These are phyloP conservation scores for Nicotiana rustica DNA, from an alignment of 305 asterid species.

Conservation along the genomic window DNA sequence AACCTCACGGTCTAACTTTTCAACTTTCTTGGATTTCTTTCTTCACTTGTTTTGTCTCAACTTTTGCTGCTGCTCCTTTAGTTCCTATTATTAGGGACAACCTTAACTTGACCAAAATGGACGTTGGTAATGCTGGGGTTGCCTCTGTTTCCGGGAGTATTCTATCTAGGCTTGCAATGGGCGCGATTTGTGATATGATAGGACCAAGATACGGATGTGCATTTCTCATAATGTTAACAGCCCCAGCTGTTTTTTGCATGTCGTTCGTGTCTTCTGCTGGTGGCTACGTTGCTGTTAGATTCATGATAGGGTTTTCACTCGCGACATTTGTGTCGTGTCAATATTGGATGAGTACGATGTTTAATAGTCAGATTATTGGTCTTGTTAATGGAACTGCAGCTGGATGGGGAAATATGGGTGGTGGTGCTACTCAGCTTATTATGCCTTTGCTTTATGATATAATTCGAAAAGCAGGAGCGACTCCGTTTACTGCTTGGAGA, in stretches of 20 bases:
- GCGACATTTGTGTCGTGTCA: constrained; percentile 70
- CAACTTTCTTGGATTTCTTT: constrained; percentile 71
- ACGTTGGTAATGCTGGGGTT: constrained; percentile 73
- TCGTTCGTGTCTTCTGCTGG: constrained; percentile 53
- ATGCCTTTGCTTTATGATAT: constrained; percentile 62
- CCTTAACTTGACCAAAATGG: constrained; percentile 47
- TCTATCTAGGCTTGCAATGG: constrained; percentile 66
- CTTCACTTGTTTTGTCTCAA: constrained; percentile 63
- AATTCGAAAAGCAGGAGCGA: constrained; percentile 44
- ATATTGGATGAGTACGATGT: constrained; percentile 67
- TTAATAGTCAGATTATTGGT: constrained; percentile 58
- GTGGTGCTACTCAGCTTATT: constrained; percentile 64
- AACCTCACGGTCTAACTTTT: constrained; percentile 63
- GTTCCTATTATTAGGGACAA: constrained; percentile 67
- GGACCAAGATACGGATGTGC: constrained; percentile 72
- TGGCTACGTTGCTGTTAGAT: constrained; percentile 55
- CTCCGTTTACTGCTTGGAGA: constrained; percentile 70
- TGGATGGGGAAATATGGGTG: constrained; percentile 78
- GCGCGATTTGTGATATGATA: constrained; percentile 59
- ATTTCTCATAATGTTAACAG: constrained; percentile 52
- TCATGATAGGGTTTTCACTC: constrained; percentile 66
- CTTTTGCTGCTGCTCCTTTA: constrained; percentile 64
- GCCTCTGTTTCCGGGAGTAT: constrained; percentile 72
- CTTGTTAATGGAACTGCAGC: constrained; percentile 62
- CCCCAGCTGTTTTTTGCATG: constrained; percentile 63